Percentiles rank a stretch among this genome's conserved stretches.
phyloP scores from a whole-genome alignment of 2,329 filamentous ascomycete species.

The Lachnellula suecica region DNA sequence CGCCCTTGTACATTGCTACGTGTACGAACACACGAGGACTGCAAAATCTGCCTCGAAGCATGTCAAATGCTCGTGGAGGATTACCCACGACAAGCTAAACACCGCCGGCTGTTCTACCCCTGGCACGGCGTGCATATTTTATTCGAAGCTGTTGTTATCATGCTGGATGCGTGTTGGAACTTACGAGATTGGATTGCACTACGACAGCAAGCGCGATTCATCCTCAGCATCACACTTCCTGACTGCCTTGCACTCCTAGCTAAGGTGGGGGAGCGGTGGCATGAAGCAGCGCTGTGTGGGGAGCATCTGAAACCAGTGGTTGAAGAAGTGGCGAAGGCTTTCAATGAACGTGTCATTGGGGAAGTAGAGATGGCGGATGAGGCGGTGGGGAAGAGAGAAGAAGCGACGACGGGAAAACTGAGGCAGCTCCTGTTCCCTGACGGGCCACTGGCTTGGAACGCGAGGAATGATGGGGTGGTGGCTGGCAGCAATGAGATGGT shows the following conservation, averaged over 20 bases:
- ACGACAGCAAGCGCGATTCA: neutral
- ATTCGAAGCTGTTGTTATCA: neutral
- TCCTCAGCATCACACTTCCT: neutral
- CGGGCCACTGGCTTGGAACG: too few species aligned
- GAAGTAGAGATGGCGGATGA: too few species aligned
- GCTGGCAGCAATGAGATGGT: too few species aligned
- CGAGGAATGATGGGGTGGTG: too few species aligned
- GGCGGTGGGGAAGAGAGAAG: neutral
- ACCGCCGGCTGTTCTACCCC: neutral
- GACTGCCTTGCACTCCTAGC: neutral
- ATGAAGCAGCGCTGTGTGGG: neutral
- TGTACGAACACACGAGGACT: neutral
- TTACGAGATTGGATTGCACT: neutral
- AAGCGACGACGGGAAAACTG: neutral
- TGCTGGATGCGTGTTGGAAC: neutral
- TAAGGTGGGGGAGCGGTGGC: neutral
- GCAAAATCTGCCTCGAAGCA: neutral
- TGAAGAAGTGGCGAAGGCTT: neutral
- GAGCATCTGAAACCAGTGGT: neutral
- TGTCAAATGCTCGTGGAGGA: neutral
- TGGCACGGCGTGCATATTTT: neutral
- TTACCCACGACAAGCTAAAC: neutral
- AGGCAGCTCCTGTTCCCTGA: too few species aligned
- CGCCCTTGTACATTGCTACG: neutral
- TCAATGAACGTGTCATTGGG: too few species aligned